phyloP scores from a whole-genome alignment of 2,329 filamentous ascomycete genomes.

The Immersiporthe knoxdaviesiana region DNA sequence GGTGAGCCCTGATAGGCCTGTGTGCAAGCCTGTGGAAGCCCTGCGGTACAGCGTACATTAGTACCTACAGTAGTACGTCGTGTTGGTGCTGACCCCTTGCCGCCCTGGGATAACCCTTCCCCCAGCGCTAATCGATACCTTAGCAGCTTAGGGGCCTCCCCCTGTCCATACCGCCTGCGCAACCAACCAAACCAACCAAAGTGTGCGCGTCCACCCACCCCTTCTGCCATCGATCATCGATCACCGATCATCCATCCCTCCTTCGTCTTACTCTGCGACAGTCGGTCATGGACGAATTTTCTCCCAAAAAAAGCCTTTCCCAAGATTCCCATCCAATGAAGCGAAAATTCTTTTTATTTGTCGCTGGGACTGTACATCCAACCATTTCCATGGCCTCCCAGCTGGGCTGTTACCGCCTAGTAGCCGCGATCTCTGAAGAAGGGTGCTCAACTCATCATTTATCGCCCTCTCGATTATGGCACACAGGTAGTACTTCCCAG shows the following conservation, averaged over 20 bases:
- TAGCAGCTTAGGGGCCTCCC: too few species aligned
- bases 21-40: too few species aligned
- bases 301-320: background rate
- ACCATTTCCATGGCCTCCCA: background rate
- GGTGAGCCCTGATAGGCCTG: background rate
- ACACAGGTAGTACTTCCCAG: background rate
- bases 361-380: background rate
- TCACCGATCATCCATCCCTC: background rate
- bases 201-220: background rate
- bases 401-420: background rate
- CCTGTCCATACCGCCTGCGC: background rate
- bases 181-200: conserved; percentile 1
- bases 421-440: background rate
- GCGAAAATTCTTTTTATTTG: background rate
- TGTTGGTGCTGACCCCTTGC: background rate
- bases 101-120: background rate
- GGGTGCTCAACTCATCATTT: background rate
- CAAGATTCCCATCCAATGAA: conserved; percentile 4
- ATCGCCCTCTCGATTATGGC: background rate
- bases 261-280: background rate
- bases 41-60: too few species aligned
- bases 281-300: background rate
- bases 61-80: background rate
- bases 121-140: background rate
- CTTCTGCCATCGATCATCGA: background rate